phyloP scores from a whole-genome alignment of 208 protist genomes.

The Trypanosoma avium region DNA sequence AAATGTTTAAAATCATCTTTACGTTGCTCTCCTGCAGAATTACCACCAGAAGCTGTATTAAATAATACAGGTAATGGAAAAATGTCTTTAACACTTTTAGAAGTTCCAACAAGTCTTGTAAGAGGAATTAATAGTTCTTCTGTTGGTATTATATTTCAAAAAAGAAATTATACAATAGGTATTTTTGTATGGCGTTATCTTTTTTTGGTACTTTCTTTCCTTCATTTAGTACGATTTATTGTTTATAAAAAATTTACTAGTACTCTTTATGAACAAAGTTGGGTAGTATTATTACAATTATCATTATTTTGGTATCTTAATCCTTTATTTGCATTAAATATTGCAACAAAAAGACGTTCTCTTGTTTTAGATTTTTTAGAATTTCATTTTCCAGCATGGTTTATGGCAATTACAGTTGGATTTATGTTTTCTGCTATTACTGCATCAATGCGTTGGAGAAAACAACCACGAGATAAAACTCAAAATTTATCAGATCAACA shows the following conservation, averaged over 20 bases:
- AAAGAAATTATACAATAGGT: slow-evolving; percentile 50
- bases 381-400: slow-evolving; percentile 74
- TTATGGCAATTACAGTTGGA: slow-evolving; percentile 55
- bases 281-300: slow-evolving; percentile 67
- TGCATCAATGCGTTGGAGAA: slow-evolving; percentile 73
- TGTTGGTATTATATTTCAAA: slow-evolving; percentile 64
- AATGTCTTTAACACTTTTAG: slow-evolving; percentile 6
- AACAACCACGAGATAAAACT: too few relatives aligned
- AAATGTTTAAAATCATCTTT: not conserved
- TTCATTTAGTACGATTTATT: slow-evolving; percentile 71
- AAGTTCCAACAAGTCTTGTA: slow-evolving; percentile 11
- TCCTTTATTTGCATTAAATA: slow-evolving; percentile 55
- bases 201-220: slow-evolving; percentile 55
- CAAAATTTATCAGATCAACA: too few relatives aligned
- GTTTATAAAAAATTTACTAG: slow-evolving; percentile 62
- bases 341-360: slow-evolving; percentile 33
- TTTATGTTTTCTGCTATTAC: slow-evolving; percentile 90
- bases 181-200: slow-evolving; percentile 67
- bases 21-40: slow-evolving; percentile 14
- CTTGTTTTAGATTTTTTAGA: slow-evolving; percentile 74
- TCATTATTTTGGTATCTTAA: slow-evolving; percentile 78
- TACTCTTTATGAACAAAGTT: slow-evolving; percentile 73
- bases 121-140: slow-evolving; percentile 23
- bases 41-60: slow-evolving; percentile 16
- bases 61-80: slow-evolving; percentile 1